These are phyloP conservation scores for Colletotrichum chrysophilum DNA, from an alignment of 2,329 filamentous ascomycete genomes.

Conservation along the genomic window DNA sequence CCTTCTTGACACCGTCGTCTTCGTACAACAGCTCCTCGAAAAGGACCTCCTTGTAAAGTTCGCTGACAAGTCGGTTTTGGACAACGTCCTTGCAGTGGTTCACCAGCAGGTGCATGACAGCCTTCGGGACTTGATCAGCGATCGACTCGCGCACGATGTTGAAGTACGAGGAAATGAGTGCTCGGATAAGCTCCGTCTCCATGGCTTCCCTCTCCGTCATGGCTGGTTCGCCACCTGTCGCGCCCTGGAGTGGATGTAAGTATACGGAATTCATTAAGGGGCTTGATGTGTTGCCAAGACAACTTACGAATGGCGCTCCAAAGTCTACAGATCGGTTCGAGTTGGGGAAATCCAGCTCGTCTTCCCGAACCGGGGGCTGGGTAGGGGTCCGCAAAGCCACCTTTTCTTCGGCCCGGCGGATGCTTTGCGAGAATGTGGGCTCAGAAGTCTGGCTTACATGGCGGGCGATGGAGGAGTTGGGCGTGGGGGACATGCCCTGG, in stretches of 20 bases:
- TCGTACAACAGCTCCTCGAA: constrained; percentile 96
- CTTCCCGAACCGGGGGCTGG: constrained; percentile 38
- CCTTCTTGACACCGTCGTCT: constrained; percentile 95
- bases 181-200: constrained; percentile 96
- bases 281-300: background rate
- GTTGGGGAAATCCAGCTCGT: constrained; percentile 47
- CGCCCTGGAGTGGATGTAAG: constrained; percentile 45
- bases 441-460: constrained; percentile 83
- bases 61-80: constrained; percentile 94
- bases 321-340: constrained; percentile 40
- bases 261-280: background rate
- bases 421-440: constrained; percentile 82
- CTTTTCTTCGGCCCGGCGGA: constrained; percentile 72
- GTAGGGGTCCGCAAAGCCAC: constrained; percentile 57
- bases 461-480: constrained; percentile 51
- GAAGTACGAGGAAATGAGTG: constrained; percentile 97
- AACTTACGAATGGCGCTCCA: constrained; percentile 66
- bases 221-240: constrained; percentile 74
- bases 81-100: constrained; percentile 99
- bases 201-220: constrained; percentile 95
- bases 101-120: constrained; percentile 97
- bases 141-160: constrained; percentile 99
- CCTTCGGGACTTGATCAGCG: constrained; percentile 97
- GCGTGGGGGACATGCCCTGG: constrained; percentile 43
- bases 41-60: constrained; percentile 89